A percentile compares a stretch with the other conserved stretches of the same genome.
Evolutionary conservation across 2,329 filamentous ascomycete species (phyloP).

Genomic region (Grosmannia clavigera): DNA sequence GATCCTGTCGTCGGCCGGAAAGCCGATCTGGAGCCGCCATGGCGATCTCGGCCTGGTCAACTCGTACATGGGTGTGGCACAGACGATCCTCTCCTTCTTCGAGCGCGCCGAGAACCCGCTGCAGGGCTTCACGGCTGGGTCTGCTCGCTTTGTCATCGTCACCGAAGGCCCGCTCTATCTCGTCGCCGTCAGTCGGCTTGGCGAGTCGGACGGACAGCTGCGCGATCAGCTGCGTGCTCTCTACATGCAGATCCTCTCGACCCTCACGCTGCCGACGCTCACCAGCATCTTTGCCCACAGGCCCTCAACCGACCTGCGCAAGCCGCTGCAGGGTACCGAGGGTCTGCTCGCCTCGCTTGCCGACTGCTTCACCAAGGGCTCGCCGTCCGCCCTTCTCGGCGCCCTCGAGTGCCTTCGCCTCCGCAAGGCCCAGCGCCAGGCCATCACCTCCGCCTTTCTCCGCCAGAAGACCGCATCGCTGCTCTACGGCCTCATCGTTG

Average conservation of each 20-base stretch:
- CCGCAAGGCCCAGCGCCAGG: constrained; percentile 71
- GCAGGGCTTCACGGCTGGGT: constrained; percentile 74
- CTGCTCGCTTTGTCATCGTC: constrained; percentile 72
- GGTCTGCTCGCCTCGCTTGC: constrained; percentile 80
- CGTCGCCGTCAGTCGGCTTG: constrained; percentile 80
- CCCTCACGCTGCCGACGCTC: constrained; percentile 76
- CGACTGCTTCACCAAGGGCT: constrained; percentile 89
- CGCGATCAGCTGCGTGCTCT: constrained; percentile 80
- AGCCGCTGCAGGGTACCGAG: constrained; percentile 85
- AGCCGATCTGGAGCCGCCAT: constrained; percentile 93
- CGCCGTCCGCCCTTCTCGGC: constrained; percentile 75
- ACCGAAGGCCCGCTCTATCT: constrained; percentile 83
- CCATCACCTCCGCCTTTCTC: constrained; percentile 78
- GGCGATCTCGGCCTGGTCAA: constrained; percentile 84
- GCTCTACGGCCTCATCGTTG: constrained; percentile 87
- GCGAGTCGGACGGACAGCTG: constrained; percentile 85
- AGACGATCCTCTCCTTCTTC: constrained; percentile 97
- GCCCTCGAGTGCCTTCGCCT: constrained; percentile 89
- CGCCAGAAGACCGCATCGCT: constrained; percentile 66
- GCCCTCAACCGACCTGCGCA: constrained; percentile 85
- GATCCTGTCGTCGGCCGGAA: constrained; percentile 89
- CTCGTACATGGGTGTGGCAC: constrained; percentile 85
- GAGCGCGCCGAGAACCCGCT: constrained; percentile 68
- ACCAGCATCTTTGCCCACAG: constrained; percentile 78
- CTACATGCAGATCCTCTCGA: constrained; percentile 97